phyloP scores from a whole-genome alignment of 164 flowering plant species.

The Malania oleifera region DNA sequence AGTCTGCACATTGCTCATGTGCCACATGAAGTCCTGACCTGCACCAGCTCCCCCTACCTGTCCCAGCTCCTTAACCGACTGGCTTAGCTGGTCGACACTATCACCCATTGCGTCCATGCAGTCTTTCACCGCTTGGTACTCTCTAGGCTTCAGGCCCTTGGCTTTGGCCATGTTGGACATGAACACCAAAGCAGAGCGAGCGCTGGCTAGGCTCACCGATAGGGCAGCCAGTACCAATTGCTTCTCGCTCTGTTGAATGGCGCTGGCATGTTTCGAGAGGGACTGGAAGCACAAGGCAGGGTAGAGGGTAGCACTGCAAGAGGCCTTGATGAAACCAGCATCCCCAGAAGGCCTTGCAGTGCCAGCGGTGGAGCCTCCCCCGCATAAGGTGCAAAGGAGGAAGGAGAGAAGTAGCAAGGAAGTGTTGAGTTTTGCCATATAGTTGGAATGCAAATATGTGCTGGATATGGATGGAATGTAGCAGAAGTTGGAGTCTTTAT shows the following conservation, averaged over 20 bases:
- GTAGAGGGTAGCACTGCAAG: slow-evolving; percentile 28
- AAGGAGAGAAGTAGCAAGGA: slow-evolving; percentile 17
- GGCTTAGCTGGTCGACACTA: slow-evolving; percentile 23
- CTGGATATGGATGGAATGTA: neutral
- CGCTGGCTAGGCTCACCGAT: slow-evolving; percentile 11
- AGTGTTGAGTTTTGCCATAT: slow-evolving; percentile 26
- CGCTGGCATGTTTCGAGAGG: slow-evolving; percentile 22
- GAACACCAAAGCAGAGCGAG: slow-evolving; percentile 6
- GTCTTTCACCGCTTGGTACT: slow-evolving; percentile 23
- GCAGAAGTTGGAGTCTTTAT: neutral
- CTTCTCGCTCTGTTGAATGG: slow-evolving; percentile 18
- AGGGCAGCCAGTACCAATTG: slow-evolving; percentile 15
- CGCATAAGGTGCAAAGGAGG: slow-evolving; percentile 5
- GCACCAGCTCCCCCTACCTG: slow-evolving; percentile 10
- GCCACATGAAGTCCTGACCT: slow-evolving; percentile 21
- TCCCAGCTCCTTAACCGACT: slow-evolving; percentile 24
- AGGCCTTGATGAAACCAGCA: slow-evolving; percentile 23
- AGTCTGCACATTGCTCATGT: slow-evolving; percentile 36
- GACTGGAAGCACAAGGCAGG: slow-evolving; percentile 23
- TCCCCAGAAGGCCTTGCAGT: slow-evolving; percentile 7
- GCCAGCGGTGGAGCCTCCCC: slow-evolving; percentile 1
- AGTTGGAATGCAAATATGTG: neutral
- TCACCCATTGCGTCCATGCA: slow-evolving; percentile 30
- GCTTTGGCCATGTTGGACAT: slow-evolving; percentile 13
- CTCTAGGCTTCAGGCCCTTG: slow-evolving; percentile 13